Percentiles rank a stretch among this genome's conserved stretches.
Conservation (phyloP, 768 basidiomycete genomes). For the Glaciozyma martinii region DNA sequence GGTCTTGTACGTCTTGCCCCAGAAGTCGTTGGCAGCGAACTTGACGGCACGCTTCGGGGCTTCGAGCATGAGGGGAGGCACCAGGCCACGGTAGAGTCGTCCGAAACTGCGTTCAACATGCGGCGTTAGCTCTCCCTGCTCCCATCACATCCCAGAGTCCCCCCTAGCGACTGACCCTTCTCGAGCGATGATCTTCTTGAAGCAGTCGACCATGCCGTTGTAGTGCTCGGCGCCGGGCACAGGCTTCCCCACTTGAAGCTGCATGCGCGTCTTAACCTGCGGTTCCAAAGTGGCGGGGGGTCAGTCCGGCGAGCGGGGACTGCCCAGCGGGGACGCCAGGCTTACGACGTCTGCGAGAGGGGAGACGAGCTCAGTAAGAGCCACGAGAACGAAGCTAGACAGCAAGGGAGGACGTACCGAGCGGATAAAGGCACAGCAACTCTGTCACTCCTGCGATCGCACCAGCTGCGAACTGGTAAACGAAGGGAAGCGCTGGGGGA, state of each 20-base stretch:
- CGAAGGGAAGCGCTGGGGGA: constrained; percentile 41
- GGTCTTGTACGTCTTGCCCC: constrained; percentile 70
- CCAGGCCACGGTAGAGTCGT: constrained; percentile 84
- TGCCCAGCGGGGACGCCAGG: constrained; percentile 26
- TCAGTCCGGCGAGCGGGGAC: neutral
- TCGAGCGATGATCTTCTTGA: constrained; percentile 69
- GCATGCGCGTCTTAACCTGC: constrained; percentile 96
- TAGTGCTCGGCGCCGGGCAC: constrained; percentile 48
- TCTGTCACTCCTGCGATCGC: constrained; percentile 76
- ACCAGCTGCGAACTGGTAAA: constrained; percentile 80
- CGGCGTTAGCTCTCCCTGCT: neutral
- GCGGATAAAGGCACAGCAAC: constrained; percentile 67
- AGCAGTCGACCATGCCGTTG: constrained; percentile 58
- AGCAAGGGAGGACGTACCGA: constrained; percentile 51
- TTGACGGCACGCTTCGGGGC: constrained; percentile 98
- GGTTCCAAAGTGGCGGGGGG: neutral
- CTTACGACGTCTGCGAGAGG: constrained; percentile 66
- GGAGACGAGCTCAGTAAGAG: neutral
- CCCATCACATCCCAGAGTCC: neutral
- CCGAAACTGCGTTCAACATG: constrained; percentile 49
- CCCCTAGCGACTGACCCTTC: constrained; percentile 62
- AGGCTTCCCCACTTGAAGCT: constrained; percentile 77
- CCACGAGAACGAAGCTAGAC: neutral
- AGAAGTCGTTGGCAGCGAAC: constrained; percentile 66
- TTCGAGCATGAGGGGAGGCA: constrained; percentile 90